A percentile compares a stretch with the other conserved stretches of the same genome.
Evolutionary conservation across 2,329 filamentous ascomycete genomes (phyloP).

Genomic region (Aspergillus fumigatus): DNA sequence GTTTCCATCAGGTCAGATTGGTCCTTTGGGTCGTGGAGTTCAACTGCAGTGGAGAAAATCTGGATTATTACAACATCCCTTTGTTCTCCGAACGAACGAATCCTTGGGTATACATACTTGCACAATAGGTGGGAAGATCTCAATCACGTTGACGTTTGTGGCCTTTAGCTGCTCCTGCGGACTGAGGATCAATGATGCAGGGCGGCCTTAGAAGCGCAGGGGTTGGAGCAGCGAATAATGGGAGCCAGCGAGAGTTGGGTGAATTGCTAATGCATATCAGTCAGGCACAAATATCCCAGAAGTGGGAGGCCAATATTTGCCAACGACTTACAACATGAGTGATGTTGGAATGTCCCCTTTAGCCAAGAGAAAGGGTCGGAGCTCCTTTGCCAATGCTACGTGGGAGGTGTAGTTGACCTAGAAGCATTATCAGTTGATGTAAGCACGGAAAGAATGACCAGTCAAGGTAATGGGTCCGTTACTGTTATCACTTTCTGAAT

Average conservation of each 20-base stretch:
- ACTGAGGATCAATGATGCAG: slow-evolving; percentile 50
- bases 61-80: too few relatives aligned
- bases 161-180: slow-evolving; percentile 48
- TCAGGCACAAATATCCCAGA: too few relatives aligned
- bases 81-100: too few relatives aligned
- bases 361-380: slow-evolving; percentile 46
- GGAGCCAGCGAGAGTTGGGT: slow-evolving; percentile 50
- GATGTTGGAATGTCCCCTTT: slow-evolving; percentile 40
- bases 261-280: slow-evolving; percentile 33
- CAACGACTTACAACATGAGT: slow-evolving; percentile 30
- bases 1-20: slow-evolving; percentile 48
- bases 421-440: background rate
- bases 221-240: slow-evolving; percentile 45
- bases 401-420: slow-evolving; percentile 43
- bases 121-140: slow-evolving; percentile 53
- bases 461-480: slow-evolving; percentile 14
- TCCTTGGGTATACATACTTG: slow-evolving; percentile 33
- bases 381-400: slow-evolving; percentile 47
- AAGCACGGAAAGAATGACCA: too few relatives aligned
- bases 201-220: slow-evolving; percentile 54
- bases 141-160: slow-evolving; percentile 50
- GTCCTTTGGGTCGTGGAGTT: slow-evolving; percentile 52
- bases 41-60: slow-evolving; percentile 22
- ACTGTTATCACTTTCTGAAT: slow-evolving; percentile 46
- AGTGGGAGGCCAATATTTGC: too few relatives aligned